Conservation (phyloP, 495 filamentous ascomycete species). For the Lentithecium fluviatile region DNA sequence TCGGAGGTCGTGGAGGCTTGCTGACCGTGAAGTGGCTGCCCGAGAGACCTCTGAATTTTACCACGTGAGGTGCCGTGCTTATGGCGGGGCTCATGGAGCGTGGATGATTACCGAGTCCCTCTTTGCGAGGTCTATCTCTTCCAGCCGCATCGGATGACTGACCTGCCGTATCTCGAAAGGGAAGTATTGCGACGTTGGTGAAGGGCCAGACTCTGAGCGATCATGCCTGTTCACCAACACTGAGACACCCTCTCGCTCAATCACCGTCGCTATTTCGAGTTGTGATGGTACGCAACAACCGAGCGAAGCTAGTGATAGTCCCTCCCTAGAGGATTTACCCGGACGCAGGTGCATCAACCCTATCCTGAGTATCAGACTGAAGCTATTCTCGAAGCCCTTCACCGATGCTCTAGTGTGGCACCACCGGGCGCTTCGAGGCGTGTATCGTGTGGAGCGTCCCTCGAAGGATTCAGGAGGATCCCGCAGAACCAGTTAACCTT, state of each 20-base stretch:
- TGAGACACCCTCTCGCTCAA: too few relatives aligned
- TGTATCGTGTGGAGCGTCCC: not conserved
- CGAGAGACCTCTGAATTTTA: not conserved
- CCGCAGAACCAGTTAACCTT: slow-evolving; percentile 25
- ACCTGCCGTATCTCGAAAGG: too few relatives aligned
- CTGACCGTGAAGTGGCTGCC: not conserved
- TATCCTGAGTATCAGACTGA: not conserved
- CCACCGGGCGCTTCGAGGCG: slow-evolving; percentile 25
- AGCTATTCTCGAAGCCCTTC: slow-evolving; percentile 14
- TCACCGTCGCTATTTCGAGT: not conserved
- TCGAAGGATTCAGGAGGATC: slow-evolving; percentile 20
- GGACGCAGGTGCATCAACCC: not conserved
- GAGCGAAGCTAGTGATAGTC: not conserved
- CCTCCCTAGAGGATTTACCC: not conserved
- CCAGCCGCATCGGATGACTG: too few relatives aligned
- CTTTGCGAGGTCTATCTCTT: too few relatives aligned
- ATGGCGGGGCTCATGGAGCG: too few relatives aligned
- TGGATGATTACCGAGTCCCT: too few relatives aligned
- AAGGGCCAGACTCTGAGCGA: too few relatives aligned
- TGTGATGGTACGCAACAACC: not conserved
- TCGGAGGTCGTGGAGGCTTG: not conserved
- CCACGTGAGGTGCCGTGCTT: too few relatives aligned
- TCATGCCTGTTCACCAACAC: too few relatives aligned
- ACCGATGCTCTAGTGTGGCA: slow-evolving; percentile 12
- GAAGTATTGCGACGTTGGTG: too few relatives aligned